Evolutionary conservation across 345 rosid species (phyloP), one percentile per base, ranked within the genome.

Genomic region (Gossypium turneri): DNA sequence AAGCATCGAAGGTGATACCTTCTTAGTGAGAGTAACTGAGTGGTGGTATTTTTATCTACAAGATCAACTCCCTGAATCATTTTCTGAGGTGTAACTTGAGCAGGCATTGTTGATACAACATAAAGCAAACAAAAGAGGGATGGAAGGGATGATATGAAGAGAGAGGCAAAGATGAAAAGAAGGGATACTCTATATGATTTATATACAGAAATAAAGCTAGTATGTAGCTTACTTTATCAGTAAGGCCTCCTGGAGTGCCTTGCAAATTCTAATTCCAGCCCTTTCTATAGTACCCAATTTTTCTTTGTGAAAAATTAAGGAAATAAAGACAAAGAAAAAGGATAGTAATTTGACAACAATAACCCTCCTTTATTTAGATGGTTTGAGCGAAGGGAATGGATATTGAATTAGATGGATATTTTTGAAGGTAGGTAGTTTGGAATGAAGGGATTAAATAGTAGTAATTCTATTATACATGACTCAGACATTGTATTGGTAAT

Each of bases 51-150:
- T 58, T 55, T 44, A 19, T 72, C 65, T 12, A 72, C 6, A 6
- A 55, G 22, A 50, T 50, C 24, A 20, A 20, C 48, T 8, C 38
- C 53, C 34, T 72, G 75, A 60, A 44, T 24, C 5, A 10, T 8
- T 58, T 59, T 16, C 6, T 58, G 56, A 43, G 75, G 56, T 10
- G 27, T 72, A 13, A 43, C 41, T 57, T 72, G 53, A 55, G 67
- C 55, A 41, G 66, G 66, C 75, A 73, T 73, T 38, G 44, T 48
- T 68, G 41, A 48, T 47, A 67, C 20, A 25, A 68, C 58, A 68
- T 57, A 50, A 15, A 13, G 9, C 9, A 24, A 7, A 48, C 57
- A 48, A 8, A 41, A 6, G 7, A 50, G 27, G 51, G 7, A 43
- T 3, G 52, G 47, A 20, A 20, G 19, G 2, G 4, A 43, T 34